Evolutionary conservation across 1,139 yeast genomes (phyloP).

Genomic region (Meyerozyma smithsonii): DNA sequence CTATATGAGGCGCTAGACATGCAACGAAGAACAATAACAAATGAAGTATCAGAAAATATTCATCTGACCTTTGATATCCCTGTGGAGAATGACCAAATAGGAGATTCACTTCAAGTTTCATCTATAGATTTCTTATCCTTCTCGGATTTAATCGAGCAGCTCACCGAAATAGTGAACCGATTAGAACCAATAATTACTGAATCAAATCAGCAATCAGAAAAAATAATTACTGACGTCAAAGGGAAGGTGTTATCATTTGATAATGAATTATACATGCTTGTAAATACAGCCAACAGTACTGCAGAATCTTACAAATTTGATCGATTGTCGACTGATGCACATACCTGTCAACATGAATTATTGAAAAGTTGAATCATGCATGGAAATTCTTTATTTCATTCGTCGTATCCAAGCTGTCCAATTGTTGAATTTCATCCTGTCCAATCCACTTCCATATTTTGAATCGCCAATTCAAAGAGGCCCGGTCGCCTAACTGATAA

Average conservation of each 20-base stretch:
- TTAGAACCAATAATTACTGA: not conserved
- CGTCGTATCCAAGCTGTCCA: not conserved
- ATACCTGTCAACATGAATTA: not conserved
- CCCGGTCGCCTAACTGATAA: slow-evolving; percentile 63
- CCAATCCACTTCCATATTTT: slow-evolving; percentile 17
- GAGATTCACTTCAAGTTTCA: not conserved
- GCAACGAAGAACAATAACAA: not conserved
- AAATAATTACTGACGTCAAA: not conserved
- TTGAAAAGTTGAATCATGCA: not conserved
- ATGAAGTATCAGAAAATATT: not conserved
- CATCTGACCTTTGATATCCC: not conserved
- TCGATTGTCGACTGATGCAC: not conserved
- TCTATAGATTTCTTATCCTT: not conserved
- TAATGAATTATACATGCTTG: not conserved
- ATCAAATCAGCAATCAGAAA: not conserved
- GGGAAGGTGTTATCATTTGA: not conserved
- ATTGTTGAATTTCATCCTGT: not conserved
- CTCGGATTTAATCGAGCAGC: not conserved
- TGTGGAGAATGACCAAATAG: not conserved
- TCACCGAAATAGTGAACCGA: not conserved
- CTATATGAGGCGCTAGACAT: not conserved
- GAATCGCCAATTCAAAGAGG: slow-evolving; percentile 14
- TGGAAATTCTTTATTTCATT: not conserved
- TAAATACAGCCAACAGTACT: not conserved
- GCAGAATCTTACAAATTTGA: not conserved